phyloP scores from a whole-genome alignment of 2,329 filamentous ascomycete genomes.

The Verticillium zaregamsianum region DNA sequence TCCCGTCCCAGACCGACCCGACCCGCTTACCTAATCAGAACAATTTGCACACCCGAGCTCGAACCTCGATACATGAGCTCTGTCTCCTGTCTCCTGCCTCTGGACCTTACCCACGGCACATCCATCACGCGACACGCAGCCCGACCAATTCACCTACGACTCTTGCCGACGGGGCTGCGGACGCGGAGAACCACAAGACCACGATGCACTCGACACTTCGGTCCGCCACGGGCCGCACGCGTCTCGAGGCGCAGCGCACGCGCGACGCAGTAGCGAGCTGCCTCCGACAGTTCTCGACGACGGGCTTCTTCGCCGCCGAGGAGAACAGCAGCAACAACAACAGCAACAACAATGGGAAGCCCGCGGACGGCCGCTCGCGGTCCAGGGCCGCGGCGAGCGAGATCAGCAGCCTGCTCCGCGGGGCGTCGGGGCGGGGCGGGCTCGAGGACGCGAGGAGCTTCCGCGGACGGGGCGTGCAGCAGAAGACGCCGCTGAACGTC shows the following conservation, averaged over 20 bases:
- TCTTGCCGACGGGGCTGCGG: background rate
- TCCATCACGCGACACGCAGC: background rate
- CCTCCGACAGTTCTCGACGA: conserved; percentile 34
- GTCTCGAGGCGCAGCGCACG: conserved; percentile 27
- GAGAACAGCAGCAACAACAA: conserved; percentile 12
- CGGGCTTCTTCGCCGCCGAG: conserved; percentile 25
- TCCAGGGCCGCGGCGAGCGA: conserved; percentile 28
- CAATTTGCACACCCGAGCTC: background rate
- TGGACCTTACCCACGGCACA: background rate
- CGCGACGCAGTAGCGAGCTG: conserved; percentile 25
- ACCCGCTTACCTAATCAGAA: background rate
- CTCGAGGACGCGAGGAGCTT: conserved; percentile 1
- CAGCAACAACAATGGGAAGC: conserved; percentile 1
- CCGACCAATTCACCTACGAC: background rate
- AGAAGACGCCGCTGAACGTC: conserved; percentile 24
- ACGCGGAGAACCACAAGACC: conserved; percentile 4
- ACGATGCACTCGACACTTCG: conserved; percentile 35
- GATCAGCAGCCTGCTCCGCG: conserved; percentile 24
- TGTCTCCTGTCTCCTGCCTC: background rate
- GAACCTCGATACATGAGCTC: background rate
- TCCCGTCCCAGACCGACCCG: too few relatives aligned
- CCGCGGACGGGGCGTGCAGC: background rate
- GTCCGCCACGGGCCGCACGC: conserved; percentile 29
- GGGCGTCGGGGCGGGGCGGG: conserved; percentile 6
- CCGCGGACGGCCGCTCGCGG: conserved; percentile 19